phyloP scores from a whole-genome alignment of 2,329 filamentous ascomycete species.

The Hymenoscyphus occultus region DNA sequence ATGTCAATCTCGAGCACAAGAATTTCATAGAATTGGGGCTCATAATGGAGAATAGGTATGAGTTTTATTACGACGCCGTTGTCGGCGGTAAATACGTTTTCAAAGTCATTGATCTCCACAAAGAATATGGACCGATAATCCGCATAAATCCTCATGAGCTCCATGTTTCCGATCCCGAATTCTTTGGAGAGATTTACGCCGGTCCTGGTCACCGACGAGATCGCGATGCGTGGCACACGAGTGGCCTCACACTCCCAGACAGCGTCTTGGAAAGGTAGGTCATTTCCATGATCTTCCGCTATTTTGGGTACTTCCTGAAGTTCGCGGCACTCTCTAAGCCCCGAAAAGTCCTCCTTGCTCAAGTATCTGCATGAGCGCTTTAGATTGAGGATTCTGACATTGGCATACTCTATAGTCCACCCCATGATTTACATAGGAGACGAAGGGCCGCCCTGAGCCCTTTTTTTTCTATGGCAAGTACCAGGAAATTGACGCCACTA shows the following conservation, averaged over 20 bases:
- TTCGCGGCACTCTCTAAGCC: too few relatives aligned
- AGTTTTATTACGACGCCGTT: slow-evolving; percentile 29
- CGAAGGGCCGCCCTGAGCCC: slow-evolving; percentile 17
- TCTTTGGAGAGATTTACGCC: slow-evolving; percentile 33
- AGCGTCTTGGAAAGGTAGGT: slow-evolving; percentile 6
- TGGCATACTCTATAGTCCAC: slow-evolving; percentile 1
- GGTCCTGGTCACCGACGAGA: slow-evolving; percentile 6
- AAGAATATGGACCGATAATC: slow-evolving; percentile 35
- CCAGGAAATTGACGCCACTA: slow-evolving; percentile 14
- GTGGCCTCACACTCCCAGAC: slow-evolving; percentile 15
- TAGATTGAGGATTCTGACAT: too few relatives aligned
- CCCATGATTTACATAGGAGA: slow-evolving; percentile 19
- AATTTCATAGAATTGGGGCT: background rate
- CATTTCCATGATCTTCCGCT: too few relatives aligned
- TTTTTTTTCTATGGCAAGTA: slow-evolving; percentile 19
- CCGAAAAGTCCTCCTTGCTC: too few relatives aligned
- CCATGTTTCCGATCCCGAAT: slow-evolving; percentile 33
- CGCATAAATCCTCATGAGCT: slow-evolving; percentile 34
- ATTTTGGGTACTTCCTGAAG: too few relatives aligned
- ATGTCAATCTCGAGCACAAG: slow-evolving; percentile 5
- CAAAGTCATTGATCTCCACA: slow-evolving; percentile 18
- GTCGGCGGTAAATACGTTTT: slow-evolving; percentile 17
- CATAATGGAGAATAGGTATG: slow-evolving; percentile 16
- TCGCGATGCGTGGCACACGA: slow-evolving; percentile 16
- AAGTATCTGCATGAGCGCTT: too few relatives aligned